Evolutionary conservation across 768 basidiomycete genomes (phyloP), one percentile per base, ranked within the genome.

Genomic region (Xerocomus spinulosus): DNA sequence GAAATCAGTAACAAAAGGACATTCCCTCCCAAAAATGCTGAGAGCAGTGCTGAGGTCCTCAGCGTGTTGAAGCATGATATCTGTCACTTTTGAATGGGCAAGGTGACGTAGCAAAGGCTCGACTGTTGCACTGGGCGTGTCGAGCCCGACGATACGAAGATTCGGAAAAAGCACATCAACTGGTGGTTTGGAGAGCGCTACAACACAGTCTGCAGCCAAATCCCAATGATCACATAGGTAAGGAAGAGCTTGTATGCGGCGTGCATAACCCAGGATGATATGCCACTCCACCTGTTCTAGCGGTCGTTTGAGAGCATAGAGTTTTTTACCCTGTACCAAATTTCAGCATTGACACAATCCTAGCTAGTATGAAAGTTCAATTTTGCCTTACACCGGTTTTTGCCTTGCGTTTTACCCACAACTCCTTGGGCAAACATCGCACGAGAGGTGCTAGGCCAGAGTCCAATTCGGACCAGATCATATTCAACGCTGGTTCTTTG

Each of bases 401-500:
- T 39, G 10, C 18, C 9, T 14, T 18, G 20, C 8, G 14, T 5
- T 6, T 12, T 14, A 23, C 21, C 7, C 9, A 9, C 9, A 40
- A 43, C 21, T 39, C 17, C 37, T 18, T 13, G 5, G 51, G 51
- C 13, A 57, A 45, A 32, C 48, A 50, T 23, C 40, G 29, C 20
- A 58, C 26, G 4, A 61, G 40, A 9, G 53, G 60, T 7, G 50
- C 17, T 8, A 52, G 21, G 38, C 42, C 42, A 4, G 36, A n/a
- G n/a, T n/a, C 34, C 26, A 62, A 42, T 24, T 53, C 39, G 3
- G 37, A 26, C 52, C 46, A 60, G 6, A 57, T 33, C 37, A 48
- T 28, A 17, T 48, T 33, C 8, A 62, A 15, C 2, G 52, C 58
- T 4, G 47, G 43, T 0, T 46, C 46, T 17, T 42, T 59, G 50